phyloP scores from a whole-genome alignment of 208 protist species.

The Wallacemonas sp. region DNA sequence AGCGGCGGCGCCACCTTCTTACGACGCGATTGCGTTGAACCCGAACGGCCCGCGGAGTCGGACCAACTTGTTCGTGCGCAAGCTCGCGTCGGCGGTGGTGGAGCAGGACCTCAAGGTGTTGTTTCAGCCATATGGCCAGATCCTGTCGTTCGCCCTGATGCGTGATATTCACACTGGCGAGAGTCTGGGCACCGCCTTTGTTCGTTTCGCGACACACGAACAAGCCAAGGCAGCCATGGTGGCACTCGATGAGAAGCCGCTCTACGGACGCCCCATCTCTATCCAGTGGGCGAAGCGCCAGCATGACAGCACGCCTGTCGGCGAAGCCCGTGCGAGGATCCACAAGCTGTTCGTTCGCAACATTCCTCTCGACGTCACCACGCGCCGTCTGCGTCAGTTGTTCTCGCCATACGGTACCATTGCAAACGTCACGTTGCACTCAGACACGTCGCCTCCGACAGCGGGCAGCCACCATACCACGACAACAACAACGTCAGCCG shows the following conservation, averaged over 20 bases:
- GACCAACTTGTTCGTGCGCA: slow-evolving; percentile 82
- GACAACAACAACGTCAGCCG: too few relatives aligned
- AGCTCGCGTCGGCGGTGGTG: slow-evolving; percentile 53
- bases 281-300: slow-evolving; percentile 83
- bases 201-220: slow-evolving; percentile 69
- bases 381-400: slow-evolving; percentile 29
- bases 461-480: not conserved
- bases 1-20: slow-evolving; percentile 28
- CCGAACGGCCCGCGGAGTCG: slow-evolving; percentile 59
- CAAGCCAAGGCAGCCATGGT: slow-evolving; percentile 54
- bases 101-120: slow-evolving; percentile 52
- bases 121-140: slow-evolving; percentile 62
- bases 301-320: slow-evolving; percentile 74
- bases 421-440: slow-evolving; percentile 55
- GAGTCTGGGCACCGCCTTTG: slow-evolving; percentile 81
- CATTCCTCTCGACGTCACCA: slow-evolving; percentile 62
- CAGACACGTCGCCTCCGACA: slow-evolving; percentile 52
- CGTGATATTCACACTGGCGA: slow-evolving; percentile 86
- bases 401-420: slow-evolving; percentile 60
- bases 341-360: slow-evolving; percentile 86
- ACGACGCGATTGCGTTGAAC: slow-evolving; percentile 45
- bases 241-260: slow-evolving; percentile 39
- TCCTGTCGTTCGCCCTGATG: slow-evolving; percentile 67
- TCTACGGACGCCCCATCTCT: slow-evolving; percentile 51
- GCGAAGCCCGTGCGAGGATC: slow-evolving; percentile 62